Conservation (phyloP, 257 asterid genomes). For the Vinca minor region DNA sequence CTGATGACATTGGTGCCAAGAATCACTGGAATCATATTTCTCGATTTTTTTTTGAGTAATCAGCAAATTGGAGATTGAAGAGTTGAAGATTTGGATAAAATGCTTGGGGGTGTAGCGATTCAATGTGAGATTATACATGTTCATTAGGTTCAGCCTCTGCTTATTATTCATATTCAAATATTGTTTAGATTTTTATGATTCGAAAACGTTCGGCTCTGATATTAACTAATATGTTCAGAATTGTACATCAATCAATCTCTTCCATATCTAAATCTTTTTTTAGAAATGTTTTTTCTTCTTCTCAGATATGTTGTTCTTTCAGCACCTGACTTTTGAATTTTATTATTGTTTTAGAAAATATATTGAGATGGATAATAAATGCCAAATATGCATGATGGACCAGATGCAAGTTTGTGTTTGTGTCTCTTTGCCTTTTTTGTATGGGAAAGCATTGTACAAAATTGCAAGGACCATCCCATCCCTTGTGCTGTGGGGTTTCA, state of each 20-base stretch:
- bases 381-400: conserved; percentile 34
- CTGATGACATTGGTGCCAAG: not conserved
- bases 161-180: conserved; percentile 19
- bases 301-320: conserved; percentile 21
- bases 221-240: conserved; percentile 24
- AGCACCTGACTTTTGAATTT: conserved; percentile 34
- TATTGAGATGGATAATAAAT: conserved; percentile 34
- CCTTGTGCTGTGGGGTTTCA: conserved; percentile 27
- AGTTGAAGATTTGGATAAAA: conserved; percentile 4
- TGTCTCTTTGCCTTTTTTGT: conserved; percentile 21
- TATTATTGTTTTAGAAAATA: conserved; percentile 28
- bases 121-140: conserved; percentile 2
- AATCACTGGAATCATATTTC: conserved; percentile 8
- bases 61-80: too few species aligned
- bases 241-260: conserved; percentile 20
- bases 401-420: conserved; percentile 24
- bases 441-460: conserved; percentile 25
- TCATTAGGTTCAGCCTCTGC: conserved; percentile 22
- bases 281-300: conserved; percentile 23
- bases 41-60: conserved; percentile 5
- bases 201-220: conserved; percentile 28
- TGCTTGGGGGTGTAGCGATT: conserved; percentile 12
- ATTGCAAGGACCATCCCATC: conserved; percentile 23
- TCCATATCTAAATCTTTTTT: conserved; percentile 22
- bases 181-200: too few species aligned